Base-by-base conservation (phyloP, 2,329 filamentous ascomycete species). In the Pseudogymnoascus sp. region DNA sequence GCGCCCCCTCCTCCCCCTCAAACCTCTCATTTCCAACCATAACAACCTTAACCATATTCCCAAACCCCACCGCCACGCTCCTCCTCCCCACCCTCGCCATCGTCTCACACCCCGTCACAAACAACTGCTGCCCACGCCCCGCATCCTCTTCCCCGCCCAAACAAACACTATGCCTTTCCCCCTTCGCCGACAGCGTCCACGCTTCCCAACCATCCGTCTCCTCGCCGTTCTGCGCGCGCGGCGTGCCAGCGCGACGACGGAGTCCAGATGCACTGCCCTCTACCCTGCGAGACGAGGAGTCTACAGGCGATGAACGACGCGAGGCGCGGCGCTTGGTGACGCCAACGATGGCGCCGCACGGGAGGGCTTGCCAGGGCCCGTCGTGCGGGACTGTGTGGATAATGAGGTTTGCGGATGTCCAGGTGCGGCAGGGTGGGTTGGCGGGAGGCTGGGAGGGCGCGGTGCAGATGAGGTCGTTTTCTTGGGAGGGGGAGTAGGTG, bases 21-120 rank as follows among this genome's bases (percentile, higher is more conserved):
- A 86, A 88, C 30, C 81, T 76, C 67, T 88, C 85, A 63, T 82
- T 79, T 5, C 85, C 86, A 5, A 86, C 75, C 1, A 81, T 82
- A 60, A 91, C 79, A 57, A 91, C 74, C 72, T 90, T 91, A 67
- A 91, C 77, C 1, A 82, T 77, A 65, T 90, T 88, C 10, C 88
- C 89, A 61, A 91, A 83, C 0, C 81, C 86, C 28, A 92, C 79
- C 0, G 83, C 88, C 2, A 89, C 77, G 57, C 84, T 86, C 48
- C 79, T 77, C 55, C 80, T 78, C 10, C 88, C 88, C 1, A 90
- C 73, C 58, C 76, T 75, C 1, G 77, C 76, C 60, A 87, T 81
- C 0, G 88, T 88, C 0, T 88, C 89, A 1, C 87, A 74, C 48
- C 78, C 78, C 2, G 81, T 81, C 19, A 90, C 82, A 52, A 89